phyloP scores from a whole-genome alignment of 129 eudicot species.

The Flaveria ramosissima region DNA sequence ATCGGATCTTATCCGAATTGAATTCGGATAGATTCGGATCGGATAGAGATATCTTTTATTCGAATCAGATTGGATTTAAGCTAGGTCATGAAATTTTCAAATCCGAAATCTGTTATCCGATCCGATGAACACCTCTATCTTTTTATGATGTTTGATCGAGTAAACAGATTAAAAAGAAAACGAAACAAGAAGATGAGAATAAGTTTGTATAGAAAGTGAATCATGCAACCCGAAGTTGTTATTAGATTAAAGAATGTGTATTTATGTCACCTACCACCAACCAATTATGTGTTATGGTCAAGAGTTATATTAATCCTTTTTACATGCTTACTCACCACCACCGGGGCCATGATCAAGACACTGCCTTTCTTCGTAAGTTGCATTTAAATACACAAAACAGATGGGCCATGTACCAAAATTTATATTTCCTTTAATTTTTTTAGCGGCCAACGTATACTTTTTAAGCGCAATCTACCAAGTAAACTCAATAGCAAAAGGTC shows the following conservation, averaged over 20 bases:
- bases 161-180: neutral
- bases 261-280: conserved; percentile 17
- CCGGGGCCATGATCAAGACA: conserved; percentile 34
- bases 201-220: neutral
- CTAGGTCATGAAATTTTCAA: too few relatives aligned
- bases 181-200: neutral
- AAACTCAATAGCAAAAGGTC: too few relatives aligned
- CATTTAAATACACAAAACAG: conserved; percentile 6
- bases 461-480: too few relatives aligned
- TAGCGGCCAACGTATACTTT: too few relatives aligned
- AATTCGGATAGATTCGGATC: too few relatives aligned
- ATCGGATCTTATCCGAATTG: too few relatives aligned
- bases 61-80: too few relatives aligned
- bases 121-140: too few relatives aligned
- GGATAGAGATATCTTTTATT: too few relatives aligned
- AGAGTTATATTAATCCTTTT: neutral
- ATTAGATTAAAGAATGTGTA: neutral
- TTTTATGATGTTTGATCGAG: neutral
- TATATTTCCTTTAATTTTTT: neutral
- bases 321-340: conserved; percentile 17
- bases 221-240: conserved; percentile 1
- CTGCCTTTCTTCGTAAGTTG: conserved; percentile 25
- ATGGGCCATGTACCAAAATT: neutral
- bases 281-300: neutral
- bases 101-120: too few relatives aligned